A percentile compares a stretch with the other conserved stretches of the same genome.
Conservation (phyloP, 2,329 filamentous ascomycete species). For the Ceratocystis eucalypticola region DNA sequence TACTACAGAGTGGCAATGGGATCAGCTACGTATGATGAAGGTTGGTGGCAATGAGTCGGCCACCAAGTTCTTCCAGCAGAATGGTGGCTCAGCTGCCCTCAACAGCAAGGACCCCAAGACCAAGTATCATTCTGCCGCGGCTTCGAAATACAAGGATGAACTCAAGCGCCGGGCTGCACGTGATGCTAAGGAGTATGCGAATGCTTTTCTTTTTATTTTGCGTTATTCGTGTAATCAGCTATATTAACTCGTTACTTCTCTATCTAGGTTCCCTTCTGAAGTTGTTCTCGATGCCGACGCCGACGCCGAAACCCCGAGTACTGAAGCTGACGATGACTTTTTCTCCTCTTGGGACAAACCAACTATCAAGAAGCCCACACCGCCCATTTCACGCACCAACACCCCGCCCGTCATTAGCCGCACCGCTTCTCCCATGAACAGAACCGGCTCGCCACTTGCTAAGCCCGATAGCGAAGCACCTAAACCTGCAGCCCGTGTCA, state of each 20-base stretch:
- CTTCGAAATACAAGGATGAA: conserved; percentile 96
- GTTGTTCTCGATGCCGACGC: conserved; percentile 66
- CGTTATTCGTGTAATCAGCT: neutral
- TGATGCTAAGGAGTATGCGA: conserved; percentile 67
- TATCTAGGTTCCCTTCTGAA: conserved; percentile 60
- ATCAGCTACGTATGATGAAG: conserved; percentile 94
- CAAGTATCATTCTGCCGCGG: conserved; percentile 89
- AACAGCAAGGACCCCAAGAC: conserved; percentile 94
- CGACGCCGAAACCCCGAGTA: conserved; percentile 62
- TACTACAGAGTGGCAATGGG: conserved; percentile 84
- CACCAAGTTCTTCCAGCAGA: conserved; percentile 94
- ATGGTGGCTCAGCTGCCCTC: conserved; percentile 84
- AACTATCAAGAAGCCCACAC: conserved; percentile 87
- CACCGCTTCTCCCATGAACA: conserved; percentile 79
- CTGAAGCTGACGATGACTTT: conserved; percentile 80
- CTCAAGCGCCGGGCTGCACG: conserved; percentile 70
- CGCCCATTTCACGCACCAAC: conserved; percentile 76
- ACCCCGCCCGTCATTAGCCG: conserved; percentile 73
- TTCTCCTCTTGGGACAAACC: conserved; percentile 99
- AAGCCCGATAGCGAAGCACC: conserved; percentile 42
- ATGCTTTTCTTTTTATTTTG: conserved; percentile 16
- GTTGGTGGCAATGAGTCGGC: conserved; percentile 96
- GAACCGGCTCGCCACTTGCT: conserved; percentile 70
- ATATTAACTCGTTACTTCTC: neutral
- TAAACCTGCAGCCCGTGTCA: conserved; percentile 53